Conservation (phyloP, 805 yeast species). For the Hanseniaspora valbyensis region DNA sequence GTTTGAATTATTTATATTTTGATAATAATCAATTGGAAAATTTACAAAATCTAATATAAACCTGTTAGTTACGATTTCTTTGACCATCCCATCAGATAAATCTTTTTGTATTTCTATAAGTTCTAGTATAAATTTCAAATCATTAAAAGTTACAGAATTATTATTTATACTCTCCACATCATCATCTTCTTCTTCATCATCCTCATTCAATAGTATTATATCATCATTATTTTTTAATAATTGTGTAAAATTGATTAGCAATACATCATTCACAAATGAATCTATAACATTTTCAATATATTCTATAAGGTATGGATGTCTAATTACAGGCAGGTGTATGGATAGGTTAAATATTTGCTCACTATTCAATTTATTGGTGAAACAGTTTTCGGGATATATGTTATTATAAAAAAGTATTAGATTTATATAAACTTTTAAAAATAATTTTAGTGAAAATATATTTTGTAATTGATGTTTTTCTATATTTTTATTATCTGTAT, state of each 20-base stretch:
- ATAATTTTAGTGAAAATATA: slow-evolving; percentile 24
- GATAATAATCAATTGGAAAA: slow-evolving; percentile 12
- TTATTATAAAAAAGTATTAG: slow-evolving; percentile 30
- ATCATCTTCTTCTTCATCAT: background rate
- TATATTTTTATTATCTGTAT: background rate
- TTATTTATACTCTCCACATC: background rate
- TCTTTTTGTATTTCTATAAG: background rate
- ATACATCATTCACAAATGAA: slow-evolving; percentile 9
- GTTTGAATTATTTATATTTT: background rate
- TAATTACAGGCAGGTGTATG: slow-evolving; percentile 32
- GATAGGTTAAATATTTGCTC: slow-evolving; percentile 35
- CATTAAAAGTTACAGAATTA: background rate
- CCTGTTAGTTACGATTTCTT: background rate
- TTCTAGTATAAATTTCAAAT: slow-evolving; percentile 5
- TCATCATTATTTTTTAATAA: slow-evolving; percentile 18
- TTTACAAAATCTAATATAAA: slow-evolving; percentile 3
- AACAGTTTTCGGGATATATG: slow-evolving; percentile 31
- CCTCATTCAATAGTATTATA: slow-evolving; percentile 17
- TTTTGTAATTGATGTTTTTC: slow-evolving; percentile 6
- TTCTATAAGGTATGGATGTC: slow-evolving; percentile 37
- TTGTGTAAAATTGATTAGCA: slow-evolving; percentile 8
- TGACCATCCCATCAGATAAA: background rate
- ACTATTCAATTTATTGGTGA: slow-evolving; percentile 26
- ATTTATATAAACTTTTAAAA: slow-evolving; percentile 31
- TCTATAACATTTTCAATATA: slow-evolving; percentile 30